Evolutionary conservation across 1,284 basidiomycete species (phyloP), one percentile per base, ranked within the genome.

Genomic region (Entoloma clypeatum): DNA sequence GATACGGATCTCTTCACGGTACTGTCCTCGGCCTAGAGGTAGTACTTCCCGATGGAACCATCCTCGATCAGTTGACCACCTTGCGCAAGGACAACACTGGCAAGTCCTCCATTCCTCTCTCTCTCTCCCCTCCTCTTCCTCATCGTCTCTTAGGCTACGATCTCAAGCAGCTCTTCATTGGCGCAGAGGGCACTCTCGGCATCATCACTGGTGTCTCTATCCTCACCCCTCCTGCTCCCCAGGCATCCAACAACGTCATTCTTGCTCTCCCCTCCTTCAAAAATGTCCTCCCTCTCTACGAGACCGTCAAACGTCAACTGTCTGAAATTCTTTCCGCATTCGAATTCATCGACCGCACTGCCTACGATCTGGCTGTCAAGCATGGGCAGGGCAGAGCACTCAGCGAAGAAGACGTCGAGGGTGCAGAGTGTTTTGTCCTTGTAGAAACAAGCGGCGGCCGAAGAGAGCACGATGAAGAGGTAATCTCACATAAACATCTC

Each of bases 31-130:
- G 96, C n/a, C 73, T 99, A 11, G 96, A 99, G 61, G 93, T 95
- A 14, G 96, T 99, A 5, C 72, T 99, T 21, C 90, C 96, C 1
- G 91, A 99, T 57, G 93, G 96, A n/a, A 91, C 88, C n/a, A 77
- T 99, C 45, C 75, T 95, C 45, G 83, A 94, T 55, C 85, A 87
- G 49, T 65, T 94, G 24, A 81, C 86, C 5, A 80, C 84, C 21
- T 67, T 99, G 44, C 79, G 96, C 35, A 99, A 99, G 68, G 96
- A 99, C 65, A 99, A 99, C 63, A 99, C 96, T 2, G 94, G 92
- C 86, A 43, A 46, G 74, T 57, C 7, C 36, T 16, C 25, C 19
- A 5, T 31, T 36, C 31, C 23, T 24, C 24, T 27, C 40, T 25
- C 24, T 18, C 40, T 21, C 36, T 47, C 32, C 26, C 39, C 36